Base-by-base conservation (phyloP, 176 grass and related monocot species). In the Carex littledalei region DNA sequence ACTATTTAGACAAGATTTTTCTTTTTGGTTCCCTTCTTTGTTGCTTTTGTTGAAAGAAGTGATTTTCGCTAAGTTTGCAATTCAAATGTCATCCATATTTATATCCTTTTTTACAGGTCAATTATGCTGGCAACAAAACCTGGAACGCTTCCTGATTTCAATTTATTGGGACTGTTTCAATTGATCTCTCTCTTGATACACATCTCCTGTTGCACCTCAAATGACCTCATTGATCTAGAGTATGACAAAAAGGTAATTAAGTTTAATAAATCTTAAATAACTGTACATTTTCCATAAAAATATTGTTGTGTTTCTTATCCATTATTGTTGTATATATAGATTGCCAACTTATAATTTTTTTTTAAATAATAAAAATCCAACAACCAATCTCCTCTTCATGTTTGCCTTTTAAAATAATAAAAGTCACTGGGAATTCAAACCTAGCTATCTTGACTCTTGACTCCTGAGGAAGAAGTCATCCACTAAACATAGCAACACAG, bases 171-270 rank as follows among this genome's bases (percentile, higher is more conserved):
- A 26, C 21, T 7, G 1, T 77, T 77, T 55, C 2, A 54, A 22
- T 54, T 77, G 22, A 55, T 77, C 8, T 5, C 73, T 13, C 0
- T 55, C 14, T 4, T 77, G 8, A 2, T 32, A 22, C 49, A 54
- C 8, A 3, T 53, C n/a, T 77, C 73, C 73, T 55, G 73, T 26
- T 77, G 73, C 5, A 13, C 13, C 12, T 31, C 73, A 29, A 77
- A 77, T 5, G 73, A 77, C 9, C 45, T 77, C 29, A 1, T 77
- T 32, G 73, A 77, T 77, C 0, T 31, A 31, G 73, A 55, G 0
- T 31, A 31, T 9, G 73, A 77, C 22, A 77, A 14, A 77, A 77
- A 77, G 31, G 73, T 77, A 77, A 77, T 5, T n/a, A n/a, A n/a
- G n/a, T 55, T 77, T 35, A 76, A 52, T 24, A 26, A 3, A 26